Evolutionary conservation across 805 yeast genomes (phyloP), one percentile per base, ranked within the genome.

Genomic region (Spathaspora passalidarum): DNA sequence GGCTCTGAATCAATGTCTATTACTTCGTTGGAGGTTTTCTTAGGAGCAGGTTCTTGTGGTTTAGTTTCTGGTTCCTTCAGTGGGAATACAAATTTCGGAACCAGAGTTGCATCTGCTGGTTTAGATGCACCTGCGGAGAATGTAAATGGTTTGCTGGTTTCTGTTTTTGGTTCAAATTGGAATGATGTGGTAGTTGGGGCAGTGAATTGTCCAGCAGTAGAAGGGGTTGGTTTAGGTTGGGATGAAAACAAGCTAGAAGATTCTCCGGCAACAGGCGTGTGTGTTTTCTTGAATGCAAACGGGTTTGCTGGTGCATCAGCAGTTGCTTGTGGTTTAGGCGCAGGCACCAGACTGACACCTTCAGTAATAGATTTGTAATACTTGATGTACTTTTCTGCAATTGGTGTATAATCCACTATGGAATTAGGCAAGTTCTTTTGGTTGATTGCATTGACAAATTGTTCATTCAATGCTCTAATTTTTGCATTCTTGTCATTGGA

Each of bases 401-500:
- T 65, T 13, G 80, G 72, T 0, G 78, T 66, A 52, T 86, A 76
- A 54, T 84, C 79, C 1, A 79, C 80, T 10, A 78, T 65, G 2
- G 83, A 75, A 49, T 78, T 77, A 5, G 66, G 61, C 1, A 52
- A 47, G 21, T 76, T 60, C 9, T 74, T 63, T 20, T 66, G 61
- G 35, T 65, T 65, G 25, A 88, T 59, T 23, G 81, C 71, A 13
- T 71, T 71, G 23, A 74, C 63, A 53, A 88, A 82, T 44, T 74
- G 79, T 8, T 75, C 73, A 59, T 86, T 86, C 57, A 88, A 68
- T 1, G 95, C 91, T 54, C 76, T 80, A 32, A 82, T 56, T 56
- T 80, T 80, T 13, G 72, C 72, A 20, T 75, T 65, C 47, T 66
- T 73, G 14, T 70, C 76, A 18, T 32, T 23, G 4, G 34, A 19